Evolutionary conservation across 345 rosid genomes (phyloP).

Genomic region (Brassica cretica): DNA sequence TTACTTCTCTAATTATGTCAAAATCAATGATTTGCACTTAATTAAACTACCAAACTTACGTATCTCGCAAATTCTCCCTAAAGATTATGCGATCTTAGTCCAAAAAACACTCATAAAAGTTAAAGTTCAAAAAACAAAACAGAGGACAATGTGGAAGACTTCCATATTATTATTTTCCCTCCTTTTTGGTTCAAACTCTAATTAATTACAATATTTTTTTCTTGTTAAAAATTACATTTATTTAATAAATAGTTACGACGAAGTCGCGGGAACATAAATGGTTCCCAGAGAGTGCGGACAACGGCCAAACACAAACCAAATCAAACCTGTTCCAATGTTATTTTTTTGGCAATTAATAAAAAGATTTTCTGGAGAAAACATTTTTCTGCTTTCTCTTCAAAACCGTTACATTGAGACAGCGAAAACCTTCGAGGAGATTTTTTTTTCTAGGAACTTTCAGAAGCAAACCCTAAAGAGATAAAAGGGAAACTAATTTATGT

Average conservation of each 20-base stretch:
- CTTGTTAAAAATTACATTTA: background rate
- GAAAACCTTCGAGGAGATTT: background rate
- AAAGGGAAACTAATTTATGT: background rate
- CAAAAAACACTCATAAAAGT: too few species aligned
- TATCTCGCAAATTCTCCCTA: too few species aligned
- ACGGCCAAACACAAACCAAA: background rate
- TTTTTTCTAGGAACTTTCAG: background rate
- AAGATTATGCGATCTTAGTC: too few species aligned
- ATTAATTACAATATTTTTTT: background rate
- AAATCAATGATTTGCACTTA: too few species aligned
- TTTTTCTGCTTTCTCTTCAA: background rate
- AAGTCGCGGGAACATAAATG: slow-evolving; percentile 51
- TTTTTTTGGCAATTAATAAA: background rate
- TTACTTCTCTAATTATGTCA: too few species aligned
- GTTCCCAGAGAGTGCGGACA: slow-evolving; percentile 21
- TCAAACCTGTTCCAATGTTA: background rate
- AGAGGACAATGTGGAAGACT: too few species aligned
- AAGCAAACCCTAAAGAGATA: slow-evolving; percentile 13
- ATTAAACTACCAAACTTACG: too few species aligned
- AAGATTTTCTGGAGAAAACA: background rate
- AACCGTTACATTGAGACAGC: slow-evolving; percentile 34
- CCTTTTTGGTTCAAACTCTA: background rate
- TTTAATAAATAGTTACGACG: slow-evolving; percentile 25
- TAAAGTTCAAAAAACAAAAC: too few species aligned
- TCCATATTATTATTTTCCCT: background rate